Evolutionary conservation across 108 stramenopile species (phyloP).

Genomic region (Schizochytrium sp.): DNA sequence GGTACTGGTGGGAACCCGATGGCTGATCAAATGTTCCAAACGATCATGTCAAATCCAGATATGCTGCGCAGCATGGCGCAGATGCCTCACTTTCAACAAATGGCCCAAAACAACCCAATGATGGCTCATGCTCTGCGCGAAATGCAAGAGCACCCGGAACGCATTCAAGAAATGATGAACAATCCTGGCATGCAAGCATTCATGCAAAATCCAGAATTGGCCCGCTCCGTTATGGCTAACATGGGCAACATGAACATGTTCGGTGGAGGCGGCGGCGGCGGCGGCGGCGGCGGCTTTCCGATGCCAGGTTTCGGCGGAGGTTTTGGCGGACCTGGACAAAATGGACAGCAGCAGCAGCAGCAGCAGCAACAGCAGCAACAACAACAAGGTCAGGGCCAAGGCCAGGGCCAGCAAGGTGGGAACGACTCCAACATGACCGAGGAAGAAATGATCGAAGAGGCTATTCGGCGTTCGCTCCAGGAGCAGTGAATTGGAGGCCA

Average conservation of each 20-base stretch:
- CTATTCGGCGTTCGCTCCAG: slow-evolving; percentile 20
- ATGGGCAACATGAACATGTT: neutral
- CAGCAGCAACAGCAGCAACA: neutral
- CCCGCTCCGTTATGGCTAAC: neutral
- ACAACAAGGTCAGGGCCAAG: neutral
- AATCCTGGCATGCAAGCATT: neutral
- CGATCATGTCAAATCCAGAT: neutral
- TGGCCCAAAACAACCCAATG: neutral
- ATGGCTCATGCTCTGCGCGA: neutral
- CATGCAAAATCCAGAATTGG: neutral
- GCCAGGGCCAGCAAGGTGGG: neutral
- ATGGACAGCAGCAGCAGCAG: neutral
- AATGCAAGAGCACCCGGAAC: neutral
- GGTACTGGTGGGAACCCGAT: neutral
- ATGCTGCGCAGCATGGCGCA: neutral
- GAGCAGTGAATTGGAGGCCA: neutral
- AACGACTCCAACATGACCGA: neutral
- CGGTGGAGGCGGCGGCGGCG: neutral
- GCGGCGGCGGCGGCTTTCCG: neutral
- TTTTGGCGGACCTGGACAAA: neutral
- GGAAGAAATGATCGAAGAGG: slow-evolving; percentile 17
- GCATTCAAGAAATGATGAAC: neutral
- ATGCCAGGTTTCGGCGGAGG: too few relatives aligned
- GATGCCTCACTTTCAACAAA: neutral
- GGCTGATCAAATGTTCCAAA: neutral